Evolutionary conservation across 1,284 basidiomycete genomes (phyloP).

Genomic region (Pseudozyma pruni): DNA sequence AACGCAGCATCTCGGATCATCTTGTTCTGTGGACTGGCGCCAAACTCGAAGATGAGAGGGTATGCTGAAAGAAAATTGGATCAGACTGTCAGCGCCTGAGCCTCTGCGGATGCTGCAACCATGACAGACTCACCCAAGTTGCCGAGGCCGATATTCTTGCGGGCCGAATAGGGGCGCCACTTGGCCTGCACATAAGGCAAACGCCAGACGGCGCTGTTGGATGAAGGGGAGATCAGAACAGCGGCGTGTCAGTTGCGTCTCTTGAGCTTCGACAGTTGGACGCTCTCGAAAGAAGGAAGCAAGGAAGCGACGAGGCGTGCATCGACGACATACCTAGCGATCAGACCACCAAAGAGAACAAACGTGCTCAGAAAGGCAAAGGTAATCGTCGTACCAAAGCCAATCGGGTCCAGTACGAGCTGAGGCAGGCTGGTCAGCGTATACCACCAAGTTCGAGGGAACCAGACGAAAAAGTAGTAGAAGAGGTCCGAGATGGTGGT

Average conservation of each 20-base stretch:
- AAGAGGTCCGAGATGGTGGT: constrained; percentile 17
- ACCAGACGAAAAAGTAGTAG: constrained; percentile 30
- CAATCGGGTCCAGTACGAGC: constrained; percentile 30
- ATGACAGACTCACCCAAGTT: constrained; percentile 21
- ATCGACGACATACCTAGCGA: constrained; percentile 33
- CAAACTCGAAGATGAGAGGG: constrained; percentile 66
- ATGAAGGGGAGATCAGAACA: background rate
- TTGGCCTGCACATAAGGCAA: constrained; percentile 22
- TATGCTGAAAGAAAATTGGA: constrained; percentile 49
- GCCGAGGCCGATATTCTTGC: constrained; percentile 27
- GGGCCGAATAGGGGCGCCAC: constrained; percentile 19
- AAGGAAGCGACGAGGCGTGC: too few relatives aligned
- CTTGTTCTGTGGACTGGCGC: constrained; percentile 39
- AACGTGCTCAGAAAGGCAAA: constrained; percentile 27
- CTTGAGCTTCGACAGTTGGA: too few relatives aligned
- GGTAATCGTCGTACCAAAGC: constrained; percentile 10
- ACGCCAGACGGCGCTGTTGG: constrained; percentile 30
- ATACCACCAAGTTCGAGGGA: constrained; percentile 32
- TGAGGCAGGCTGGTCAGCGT: constrained; percentile 35
- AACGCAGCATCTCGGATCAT: constrained; percentile 58
- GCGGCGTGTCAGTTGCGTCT: too few relatives aligned
- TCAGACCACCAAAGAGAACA: constrained; percentile 15
- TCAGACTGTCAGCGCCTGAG: background rate
- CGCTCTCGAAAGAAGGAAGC: too few relatives aligned
- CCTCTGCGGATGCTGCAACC: background rate